Evolutionary conservation across 164 flowering plant genomes (phyloP), one percentile per base, ranked within the genome.

Genomic region (Houttuynia cordata): DNA sequence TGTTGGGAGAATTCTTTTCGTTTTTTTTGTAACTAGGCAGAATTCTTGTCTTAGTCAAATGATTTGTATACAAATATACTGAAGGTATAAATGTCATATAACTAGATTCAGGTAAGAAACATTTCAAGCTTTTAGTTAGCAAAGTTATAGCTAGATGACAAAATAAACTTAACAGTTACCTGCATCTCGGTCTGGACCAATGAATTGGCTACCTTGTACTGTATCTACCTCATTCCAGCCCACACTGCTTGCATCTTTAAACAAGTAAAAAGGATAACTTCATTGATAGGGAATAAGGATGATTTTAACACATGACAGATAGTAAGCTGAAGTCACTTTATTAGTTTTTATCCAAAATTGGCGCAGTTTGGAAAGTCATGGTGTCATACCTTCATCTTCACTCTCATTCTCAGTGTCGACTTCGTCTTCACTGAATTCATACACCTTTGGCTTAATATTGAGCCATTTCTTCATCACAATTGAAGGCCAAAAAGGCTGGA

Each of bases 401-500:
- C 92, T 90, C 73, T 91, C 98, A 7, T 87, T 76, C 62, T 90
- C 95, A 10, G 91, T 83, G 55, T 90, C 97, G 62, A 76, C 68
- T 65, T 93, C 98, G 62, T 93, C 98, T 76, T 87, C 98, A 63
- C 97, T 90, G 64, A 93, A 93, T 51, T 90, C 98, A 67, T 81
- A 39, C 60, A 73, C 85, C 71, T 87, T 75, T 0, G 98, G 98
- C 85, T 81, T 75, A 60, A 93, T 83, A 66, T 90, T 90, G 15
- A 93, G 71, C 98, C 98, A 93, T 78, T 93, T 93, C 73, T 93
- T 93, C 97, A 93, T 86, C 64, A 93, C 85, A 71, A 89, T 61
- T 23, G 96, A 83, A 53, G 97, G 98, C 97, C 94, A 87, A 66
- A 89, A 92, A 23, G 84, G 63, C 93, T 85, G 83, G 74, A 75